Evolutionary conservation across 352 stramenopile species (phyloP).

Genomic region (Phytophthora colocasiae): DNA sequence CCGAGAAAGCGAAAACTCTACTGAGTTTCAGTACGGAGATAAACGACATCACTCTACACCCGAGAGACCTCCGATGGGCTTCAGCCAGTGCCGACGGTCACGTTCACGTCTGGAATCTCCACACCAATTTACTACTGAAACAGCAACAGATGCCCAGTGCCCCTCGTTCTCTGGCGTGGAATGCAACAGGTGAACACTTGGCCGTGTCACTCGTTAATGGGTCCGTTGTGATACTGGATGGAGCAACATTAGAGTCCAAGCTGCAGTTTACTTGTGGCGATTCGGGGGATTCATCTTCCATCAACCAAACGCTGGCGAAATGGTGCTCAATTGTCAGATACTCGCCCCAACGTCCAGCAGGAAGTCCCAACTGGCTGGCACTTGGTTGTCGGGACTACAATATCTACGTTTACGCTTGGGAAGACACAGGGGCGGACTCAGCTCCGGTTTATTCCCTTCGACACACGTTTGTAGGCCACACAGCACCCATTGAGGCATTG

Average conservation of each 20-base stretch:
- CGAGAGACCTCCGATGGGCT: constrained; percentile 45
- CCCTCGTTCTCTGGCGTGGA: constrained; percentile 54
- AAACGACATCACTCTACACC: constrained; percentile 49
- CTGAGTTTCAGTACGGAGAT: constrained; percentile 36
- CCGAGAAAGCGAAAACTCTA: constrained; percentile 26
- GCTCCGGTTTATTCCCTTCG: constrained; percentile 45
- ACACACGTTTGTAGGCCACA: constrained; percentile 74
- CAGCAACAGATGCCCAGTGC: constrained; percentile 25
- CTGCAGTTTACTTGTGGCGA: constrained; percentile 33
- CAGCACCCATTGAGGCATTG: constrained; percentile 60
- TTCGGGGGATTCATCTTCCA: constrained; percentile 9
- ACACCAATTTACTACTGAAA: constrained; percentile 38
- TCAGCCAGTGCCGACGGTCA: constrained; percentile 46
- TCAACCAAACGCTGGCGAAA: constrained; percentile 34
- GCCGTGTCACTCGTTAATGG: constrained; percentile 55
- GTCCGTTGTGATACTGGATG: constrained; percentile 50
- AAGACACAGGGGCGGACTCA: constrained; percentile 21
- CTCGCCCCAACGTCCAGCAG: constrained; percentile 25
- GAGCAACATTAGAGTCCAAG: constrained; percentile 22
- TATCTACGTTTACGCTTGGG: constrained; percentile 74
- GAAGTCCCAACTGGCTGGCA: constrained; percentile 37
- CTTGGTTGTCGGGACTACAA: constrained; percentile 73
- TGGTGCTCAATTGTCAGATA: constrained; percentile 70
- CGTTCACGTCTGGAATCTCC: constrained; percentile 52
- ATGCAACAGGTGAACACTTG: constrained; percentile 37